Evolutionary conservation across 202 grass and related monocot species (phyloP), one percentile per base, ranked within the genome.

Genomic region (Eragrostis tef): DNA sequence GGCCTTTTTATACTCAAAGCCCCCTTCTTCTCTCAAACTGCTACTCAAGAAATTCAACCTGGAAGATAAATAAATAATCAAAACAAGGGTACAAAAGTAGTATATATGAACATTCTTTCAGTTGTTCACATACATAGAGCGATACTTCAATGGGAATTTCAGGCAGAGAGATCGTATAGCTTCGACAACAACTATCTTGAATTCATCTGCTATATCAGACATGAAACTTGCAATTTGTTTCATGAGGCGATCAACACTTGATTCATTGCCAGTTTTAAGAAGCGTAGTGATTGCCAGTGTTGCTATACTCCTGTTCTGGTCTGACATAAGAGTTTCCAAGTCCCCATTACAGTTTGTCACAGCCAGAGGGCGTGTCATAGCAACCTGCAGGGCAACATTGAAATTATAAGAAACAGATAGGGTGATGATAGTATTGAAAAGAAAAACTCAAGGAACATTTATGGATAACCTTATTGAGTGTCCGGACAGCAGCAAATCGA

Each of bases 201-300:
- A 94, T 74, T 94, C 92, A 87, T 94, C 92, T 52, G 89, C 82
- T 87, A 94, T 94, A 44, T 94, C 89, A 70, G 92, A 89, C 87
- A 94, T 94, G 48, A 94, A 94, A 73, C 60, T 78, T 64, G 84
- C 91, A 83, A 94, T 94, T 74, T 94, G 92, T 87, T 94, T 94
- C 75, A 94, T 87, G 41, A 94, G 81, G 19, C 92, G 92, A 70
- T 94, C 92, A 24, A 94, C 85, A 78, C 92, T 94, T 59, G 92
- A 91, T 67, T 94, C 92, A 81, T 91, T 94, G 70, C 92, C 92
- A n/a, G 92, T 94, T 83, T 94, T 94, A 60, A 94, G 82, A 65
- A 94, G 92, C 7, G 92, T 91, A 52, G 89, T 94, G 52, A 91
- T 94, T 80, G 92, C 92, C 68, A 94, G 87, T 50, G 92, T 94